Base-by-base conservation (phyloP, 148 eudicot genomes). In the Chenopodium berlandieri region DNA sequence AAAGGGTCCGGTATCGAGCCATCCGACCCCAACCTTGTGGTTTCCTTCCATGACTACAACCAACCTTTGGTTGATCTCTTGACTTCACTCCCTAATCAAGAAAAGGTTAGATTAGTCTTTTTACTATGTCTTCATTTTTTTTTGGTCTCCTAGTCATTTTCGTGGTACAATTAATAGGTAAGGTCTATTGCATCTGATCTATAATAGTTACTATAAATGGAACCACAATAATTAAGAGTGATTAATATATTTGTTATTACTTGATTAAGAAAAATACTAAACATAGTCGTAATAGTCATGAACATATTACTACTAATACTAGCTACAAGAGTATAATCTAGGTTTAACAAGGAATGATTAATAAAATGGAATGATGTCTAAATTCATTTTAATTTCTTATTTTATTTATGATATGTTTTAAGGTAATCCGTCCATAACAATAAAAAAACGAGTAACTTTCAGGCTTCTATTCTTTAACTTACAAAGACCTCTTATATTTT, bases 11-110 rank as follows among this genome's bases (percentile, higher is more conserved):
- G 97, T 62, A 58, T 86, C 27, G 94, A 94, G 75, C 85, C 34
- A 1, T 73, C 92, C 31, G 85, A 88, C 30, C 81, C 89, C 40
- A 77, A 90, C 70, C 16, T 82, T 30, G 50, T 94, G 31, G 78
- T 69, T 6, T 69, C 90, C 0, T 94, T 94, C 72, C 75, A 89
- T 10, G 92, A 93, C 0, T 94, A 94, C 80, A 93, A 93, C 69
- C 79, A 90, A 70, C 97, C 98, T 4, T 80, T 94, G 74, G 34
- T 88, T 23, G 89, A 93, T 48, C 85, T 91, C 84, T 60, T 94
- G 83, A 73, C 92, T 11, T 80, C 91, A 73, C 78, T 94, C 68
- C 92, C 92, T 0, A 73, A 83, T 22, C 75, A 85, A 14, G 80
- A 91, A 10, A 91, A 93, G 97, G 97, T 91, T 52, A 63, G 2